Base-by-base conservation (phyloP, 768 basidiomycete genomes). In the Rossbeevera mucosa region DNA sequence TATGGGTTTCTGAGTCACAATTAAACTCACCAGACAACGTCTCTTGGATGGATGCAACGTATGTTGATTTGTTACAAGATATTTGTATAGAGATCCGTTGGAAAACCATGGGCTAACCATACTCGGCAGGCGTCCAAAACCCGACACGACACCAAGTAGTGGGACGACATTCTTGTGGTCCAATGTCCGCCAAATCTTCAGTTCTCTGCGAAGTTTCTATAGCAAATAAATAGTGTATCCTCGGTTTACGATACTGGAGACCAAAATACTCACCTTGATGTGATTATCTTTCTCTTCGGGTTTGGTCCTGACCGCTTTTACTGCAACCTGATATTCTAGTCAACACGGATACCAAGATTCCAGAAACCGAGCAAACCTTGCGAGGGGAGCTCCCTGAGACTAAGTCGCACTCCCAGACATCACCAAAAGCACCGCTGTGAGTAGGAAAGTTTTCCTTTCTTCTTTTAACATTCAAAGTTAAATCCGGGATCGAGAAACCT, bases 71-170 rank as follows among this genome's bases (percentile, higher is more conserved):
- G 25, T 22, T n/a, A 71, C n/a, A n/a, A n/a, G 44, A 41, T 70
- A 69, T 20, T 12, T 12, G 7, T 51, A 48, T 14, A 71, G 45
- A 18, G 62, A 62, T 16, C 67, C 69, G 18, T 67, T 62, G 24
- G 21, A 16, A 26, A 58, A 52, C 70, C 71, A 71, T 5, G 71
- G 70, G 51, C 62, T 71, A 38, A 72, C 64, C 59, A 67, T 63
- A 36, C 70, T 67, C 13, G 54, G 51, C 29, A 59, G 55, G 5
- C 58, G 63, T 26, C 72, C 70, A 29, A 69, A 73, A 21, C 51
- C 62, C n/a, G 50, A 53, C 16, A 65, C 58, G 3, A 61, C 55
- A 5, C 71, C 71, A 18, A 61, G 60, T 1, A 73, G 47, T 5
- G 66, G 67, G 20, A 72, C 55, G 5, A 72, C 48, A 45, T 73